Base-by-base conservation (phyloP, 2,329 filamentous ascomycete genomes). In the Graphilbum fragrans region DNA sequence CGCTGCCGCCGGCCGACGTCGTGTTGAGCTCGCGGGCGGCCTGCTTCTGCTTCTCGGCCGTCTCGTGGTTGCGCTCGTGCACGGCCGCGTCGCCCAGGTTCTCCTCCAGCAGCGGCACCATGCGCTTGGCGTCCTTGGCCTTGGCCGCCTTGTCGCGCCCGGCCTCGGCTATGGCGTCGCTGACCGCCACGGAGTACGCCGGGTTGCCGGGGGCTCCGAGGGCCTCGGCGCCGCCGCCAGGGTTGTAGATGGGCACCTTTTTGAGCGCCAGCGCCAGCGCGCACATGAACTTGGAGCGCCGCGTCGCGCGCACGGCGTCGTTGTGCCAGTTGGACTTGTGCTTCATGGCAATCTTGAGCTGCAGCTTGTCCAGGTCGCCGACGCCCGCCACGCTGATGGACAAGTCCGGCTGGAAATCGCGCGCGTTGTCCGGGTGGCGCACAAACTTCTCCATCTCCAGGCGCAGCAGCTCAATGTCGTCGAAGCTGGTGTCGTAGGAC, bases 211-310 rank as follows among this genome's bases (percentile, higher is more conserved):
- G 72, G 33, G 73, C 75, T 44, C 78, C 78, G 3, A 80, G 63
- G 31, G 69, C 50, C 42, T 78, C 74, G 43, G 64, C 65, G 42
- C 80, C 84, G 45, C 82, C 87, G 33, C 82, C 87, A 42, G 90
- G 90, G 18, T 68, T 78, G 52, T 86, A 74, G 55, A 98, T 90
- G 10, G 88, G 90, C 17, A 98, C 72, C 63, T 82, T 87, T 62
- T 86, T 84, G 44, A 95, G 66, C 4, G 90, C 87, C 9, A 87
- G 62, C 5, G 92, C 80, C 44, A 98, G 68, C 1, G 92, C 92
- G 56, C 88, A 94, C 79, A 96, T 94, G 65, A 98, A 96, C 62
- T 94, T 96, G 58, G 84, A 93, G 46, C 90, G 80, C 40, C 88
- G 79, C 7, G 82, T 74, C 17, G 81, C 80, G 33, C 88, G 82